These are phyloP conservation scores for Postia placenta DNA, from an alignment of 768 basidiomycete genomes.

Conservation along the genomic window DNA sequence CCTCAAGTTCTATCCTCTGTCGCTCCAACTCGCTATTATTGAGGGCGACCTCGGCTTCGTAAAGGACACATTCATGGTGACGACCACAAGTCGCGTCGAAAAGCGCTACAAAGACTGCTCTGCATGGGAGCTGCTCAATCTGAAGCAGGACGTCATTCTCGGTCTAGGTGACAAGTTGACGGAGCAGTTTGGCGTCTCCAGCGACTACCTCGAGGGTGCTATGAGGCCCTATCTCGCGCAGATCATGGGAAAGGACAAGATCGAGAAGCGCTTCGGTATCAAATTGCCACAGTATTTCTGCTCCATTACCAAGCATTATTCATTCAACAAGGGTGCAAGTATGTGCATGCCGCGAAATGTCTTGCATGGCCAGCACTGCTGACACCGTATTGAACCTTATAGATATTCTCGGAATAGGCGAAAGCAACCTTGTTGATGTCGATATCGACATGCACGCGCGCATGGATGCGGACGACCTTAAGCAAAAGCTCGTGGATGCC, in stretches of 20 bases:
- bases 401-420: neutral
- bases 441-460: neutral
- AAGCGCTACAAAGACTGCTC: slow-evolving; percentile 18
- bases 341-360: too few relatives aligned
- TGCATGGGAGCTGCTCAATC: slow-evolving; percentile 40
- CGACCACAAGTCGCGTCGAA: slow-evolving; percentile 19
- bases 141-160: slow-evolving; percentile 26
- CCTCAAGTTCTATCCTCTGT: slow-evolving; percentile 40
- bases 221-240: slow-evolving; percentile 31
- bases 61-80: slow-evolving; percentile 21
- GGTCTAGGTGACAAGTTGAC: slow-evolving; percentile 29
- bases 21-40: slow-evolving; percentile 28
- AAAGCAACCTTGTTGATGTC: neutral
- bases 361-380: too few relatives aligned
- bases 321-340: slow-evolving; percentile 34
- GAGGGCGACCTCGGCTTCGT: slow-evolving; percentile 26
- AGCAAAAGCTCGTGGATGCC: neutral
- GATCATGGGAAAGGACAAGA: slow-evolving; percentile 28
- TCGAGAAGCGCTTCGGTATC: slow-evolving; percentile 22
- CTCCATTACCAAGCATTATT: slow-evolving; percentile 34
- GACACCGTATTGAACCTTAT: neutral
- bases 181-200: slow-evolving; percentile 29
- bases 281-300: slow-evolving; percentile 21
- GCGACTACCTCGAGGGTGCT: slow-evolving; percentile 23
- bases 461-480: neutral